Evolutionary conservation across 2,329 filamentous ascomycete species (phyloP).

Genomic region (Trichoderma simmonsii): DNA sequence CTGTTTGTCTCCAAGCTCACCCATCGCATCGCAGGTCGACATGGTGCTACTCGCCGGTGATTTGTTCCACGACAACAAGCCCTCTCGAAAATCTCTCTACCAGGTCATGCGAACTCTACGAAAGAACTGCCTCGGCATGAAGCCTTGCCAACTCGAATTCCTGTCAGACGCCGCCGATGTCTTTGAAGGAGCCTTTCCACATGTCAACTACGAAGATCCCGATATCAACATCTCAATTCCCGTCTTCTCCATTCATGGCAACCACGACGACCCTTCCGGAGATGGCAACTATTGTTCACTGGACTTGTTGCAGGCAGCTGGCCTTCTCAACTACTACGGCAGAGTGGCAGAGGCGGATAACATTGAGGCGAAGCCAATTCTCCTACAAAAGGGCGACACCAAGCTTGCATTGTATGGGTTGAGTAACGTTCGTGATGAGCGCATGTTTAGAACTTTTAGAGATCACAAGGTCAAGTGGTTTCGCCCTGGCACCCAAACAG

Average conservation of each 20-base stretch:
- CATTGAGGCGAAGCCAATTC: conserved; percentile 84
- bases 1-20: neutral
- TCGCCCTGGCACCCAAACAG: conserved; percentile 71
- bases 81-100: conserved; percentile 91
- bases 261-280: conserved; percentile 97
- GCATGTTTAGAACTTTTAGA: conserved; percentile 88
- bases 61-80: conserved; percentile 97
- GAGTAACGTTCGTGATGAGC: conserved; percentile 94
- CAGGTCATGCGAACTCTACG: conserved; percentile 94
- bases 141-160: conserved; percentile 92
- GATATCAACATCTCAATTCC: conserved; percentile 97
- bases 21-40: conserved; percentile 59
- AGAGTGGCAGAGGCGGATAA: conserved; percentile 90
- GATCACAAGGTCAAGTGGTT: conserved; percentile 95
- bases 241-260: conserved; percentile 97
- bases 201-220: conserved; percentile 96
- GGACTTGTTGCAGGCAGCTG: conserved; percentile 86
- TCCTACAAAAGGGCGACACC: conserved; percentile 89
- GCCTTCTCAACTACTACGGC: conserved; percentile 93
- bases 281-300: conserved; percentile 89
- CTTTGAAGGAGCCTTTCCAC: conserved; percentile 83
- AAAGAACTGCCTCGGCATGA: conserved; percentile 91
- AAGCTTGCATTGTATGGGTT: conserved; percentile 92
- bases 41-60: conserved; percentile 96
- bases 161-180: conserved; percentile 89